Percentiles rank a stretch among this genome's conserved stretches.
Conservation (phyloP, 2,329 filamentous ascomycete species). For the Colletotrichum scovillei region DNA sequence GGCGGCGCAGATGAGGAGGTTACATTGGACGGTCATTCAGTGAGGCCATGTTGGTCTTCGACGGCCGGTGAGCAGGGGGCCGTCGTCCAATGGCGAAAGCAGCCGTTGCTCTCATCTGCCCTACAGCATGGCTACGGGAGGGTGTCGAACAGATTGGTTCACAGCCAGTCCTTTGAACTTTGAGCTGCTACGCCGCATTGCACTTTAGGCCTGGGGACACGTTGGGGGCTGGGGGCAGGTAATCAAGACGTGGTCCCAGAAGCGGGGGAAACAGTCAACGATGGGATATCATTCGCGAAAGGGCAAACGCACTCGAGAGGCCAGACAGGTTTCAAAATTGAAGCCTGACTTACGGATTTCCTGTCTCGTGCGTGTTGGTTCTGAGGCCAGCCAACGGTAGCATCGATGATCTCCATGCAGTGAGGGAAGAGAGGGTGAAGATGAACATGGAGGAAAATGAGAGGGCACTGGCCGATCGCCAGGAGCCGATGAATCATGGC, state of each 20-base stretch:
- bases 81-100: slow-evolving; percentile 9
- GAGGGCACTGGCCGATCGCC: not conserved
- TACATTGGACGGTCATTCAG: slow-evolving; percentile 25
- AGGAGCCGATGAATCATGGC: not conserved
- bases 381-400: not conserved
- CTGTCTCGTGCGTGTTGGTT: not conserved
- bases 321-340: not conserved
- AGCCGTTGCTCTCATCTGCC: slow-evolving; percentile 16
- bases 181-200: slow-evolving; percentile 25
- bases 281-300: slow-evolving; percentile 21
- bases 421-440: not conserved
- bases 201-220: not conserved
- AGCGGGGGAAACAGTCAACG: slow-evolving; percentile 19
- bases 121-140: slow-evolving; percentile 16
- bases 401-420: not conserved
- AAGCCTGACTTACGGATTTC: not conserved
- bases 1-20: slow-evolving; percentile 21
- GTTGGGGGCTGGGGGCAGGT: slow-evolving; percentile 1
- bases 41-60: slow-evolving; percentile 24
- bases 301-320: not conserved
- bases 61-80: slow-evolving; percentile 17
- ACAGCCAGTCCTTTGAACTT: slow-evolving; percentile 21
- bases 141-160: not conserved
- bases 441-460: not conserved
- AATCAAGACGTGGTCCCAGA: slow-evolving; percentile 12